These are phyloP conservation scores for Agrocybe praecox DNA, from an alignment of 768 basidiomycete genomes.

Conservation along the genomic window DNA sequence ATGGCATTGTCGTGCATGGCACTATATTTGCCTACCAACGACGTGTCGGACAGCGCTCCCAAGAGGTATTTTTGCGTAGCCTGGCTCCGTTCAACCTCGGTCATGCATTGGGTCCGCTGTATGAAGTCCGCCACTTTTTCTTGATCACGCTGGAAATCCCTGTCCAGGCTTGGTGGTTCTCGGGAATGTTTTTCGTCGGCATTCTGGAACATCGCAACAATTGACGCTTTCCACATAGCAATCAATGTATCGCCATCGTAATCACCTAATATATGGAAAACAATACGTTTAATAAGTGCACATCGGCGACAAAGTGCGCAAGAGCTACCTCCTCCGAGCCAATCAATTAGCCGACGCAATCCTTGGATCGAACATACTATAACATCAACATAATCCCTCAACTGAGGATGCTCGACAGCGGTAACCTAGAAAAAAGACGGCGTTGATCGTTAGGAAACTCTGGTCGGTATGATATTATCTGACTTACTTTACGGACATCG, in stretches of 20 bases:
- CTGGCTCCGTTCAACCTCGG: conserved; percentile 23
- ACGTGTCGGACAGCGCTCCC: conserved; percentile 44
- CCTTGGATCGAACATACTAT: conserved; percentile 58
- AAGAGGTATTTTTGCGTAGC: conserved; percentile 55
- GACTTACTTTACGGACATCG: conserved; percentile 61
- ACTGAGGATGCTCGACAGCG: conserved; percentile 53
- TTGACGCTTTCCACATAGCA: conserved; percentile 56
- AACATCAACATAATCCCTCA: conserved; percentile 54
- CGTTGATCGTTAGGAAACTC: too few relatives aligned
- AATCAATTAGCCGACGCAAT: conserved; percentile 56
- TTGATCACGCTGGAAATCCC: conserved; percentile 42
- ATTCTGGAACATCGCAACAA: conserved; percentile 57
- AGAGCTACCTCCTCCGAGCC: conserved; percentile 60
- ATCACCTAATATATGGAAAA: conserved; percentile 54
- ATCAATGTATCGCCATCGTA: conserved; percentile 69
- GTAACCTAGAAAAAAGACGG: conserved; percentile 40
- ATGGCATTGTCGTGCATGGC: conserved; percentile 56
- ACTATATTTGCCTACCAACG: conserved; percentile 55
- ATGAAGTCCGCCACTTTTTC: conserved; percentile 48
- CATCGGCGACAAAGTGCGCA: not conserved
- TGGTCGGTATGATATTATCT: too few relatives aligned
- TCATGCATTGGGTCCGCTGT: conserved; percentile 19
- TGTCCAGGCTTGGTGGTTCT: conserved; percentile 44
- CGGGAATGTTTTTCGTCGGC: conserved; percentile 49
- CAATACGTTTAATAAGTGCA: not conserved